phyloP scores from a whole-genome alignment of 768 basidiomycete species.

The Termitomyces sp. region DNA sequence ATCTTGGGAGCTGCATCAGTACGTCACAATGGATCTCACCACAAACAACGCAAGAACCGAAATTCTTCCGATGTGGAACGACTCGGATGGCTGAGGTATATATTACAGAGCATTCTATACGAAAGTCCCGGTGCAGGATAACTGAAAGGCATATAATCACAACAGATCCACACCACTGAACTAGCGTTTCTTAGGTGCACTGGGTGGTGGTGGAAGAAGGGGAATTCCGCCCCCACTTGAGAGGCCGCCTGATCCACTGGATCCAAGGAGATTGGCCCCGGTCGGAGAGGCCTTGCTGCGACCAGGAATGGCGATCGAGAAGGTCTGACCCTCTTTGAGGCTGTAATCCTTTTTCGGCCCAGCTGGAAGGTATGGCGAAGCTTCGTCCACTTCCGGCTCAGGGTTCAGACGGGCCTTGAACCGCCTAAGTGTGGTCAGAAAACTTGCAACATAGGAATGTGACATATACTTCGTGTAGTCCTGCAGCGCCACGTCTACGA shows the following conservation, averaged over 20 bases:
- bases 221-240: conserved; percentile 48
- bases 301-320: conserved; percentile 90
- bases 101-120: not conserved
- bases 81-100: not conserved
- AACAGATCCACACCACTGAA: not conserved
- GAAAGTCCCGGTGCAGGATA: not conserved
- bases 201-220: conserved; percentile 82
- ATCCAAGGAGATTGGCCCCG: conserved; percentile 36
- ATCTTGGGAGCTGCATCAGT: not conserved
- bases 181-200: conserved; percentile 47
- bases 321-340: conserved; percentile 92
- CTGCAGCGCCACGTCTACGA: conserved; percentile 76
- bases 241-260: conserved; percentile 23
- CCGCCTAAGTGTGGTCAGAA: conserved; percentile 40
- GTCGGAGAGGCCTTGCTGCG: conserved; percentile 40
- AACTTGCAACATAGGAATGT: not conserved
- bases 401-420: conserved; percentile 63
- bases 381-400: conserved; percentile 34
- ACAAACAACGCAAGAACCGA: not conserved
- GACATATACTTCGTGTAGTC: conserved; percentile 73
- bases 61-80: conserved; percentile 8
- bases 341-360: conserved; percentile 93
- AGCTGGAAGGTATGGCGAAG: conserved; percentile 67
- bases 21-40: not conserved
- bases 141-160: not conserved